These are phyloP conservation scores for Podosphaera xanthii DNA, from an alignment of 2,329 filamentous ascomycete species.

Conservation along the genomic window DNA sequence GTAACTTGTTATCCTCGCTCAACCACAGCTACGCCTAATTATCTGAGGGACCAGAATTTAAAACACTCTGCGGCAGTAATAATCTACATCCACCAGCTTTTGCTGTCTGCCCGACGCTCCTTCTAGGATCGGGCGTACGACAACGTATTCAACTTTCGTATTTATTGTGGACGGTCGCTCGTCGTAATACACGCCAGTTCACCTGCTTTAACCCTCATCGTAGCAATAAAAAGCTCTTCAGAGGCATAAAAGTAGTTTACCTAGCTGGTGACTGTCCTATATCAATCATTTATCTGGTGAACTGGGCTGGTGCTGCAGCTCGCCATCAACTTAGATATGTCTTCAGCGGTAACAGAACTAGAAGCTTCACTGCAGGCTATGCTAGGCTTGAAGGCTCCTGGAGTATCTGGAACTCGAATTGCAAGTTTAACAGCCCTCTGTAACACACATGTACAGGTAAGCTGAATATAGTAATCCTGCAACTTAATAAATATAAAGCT, in stretches of 20 bases:
- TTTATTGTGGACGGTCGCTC: constrained; percentile 6
- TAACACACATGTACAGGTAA: constrained; percentile 76
- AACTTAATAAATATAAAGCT: constrained; percentile 3
- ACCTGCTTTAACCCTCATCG: constrained; percentile 9
- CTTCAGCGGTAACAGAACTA: constrained; percentile 73
- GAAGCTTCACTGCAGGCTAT: constrained; percentile 80
- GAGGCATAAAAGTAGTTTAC: constrained; percentile 7
- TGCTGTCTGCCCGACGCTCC: constrained; percentile 3
- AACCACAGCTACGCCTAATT: constrained; percentile 1
- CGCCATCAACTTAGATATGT: constrained; percentile 26
- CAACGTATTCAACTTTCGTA: constrained; percentile 3
- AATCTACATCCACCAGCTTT: constrained; percentile 3
- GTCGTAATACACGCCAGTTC: constrained; percentile 7
- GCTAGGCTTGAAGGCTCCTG: constrained; percentile 74
- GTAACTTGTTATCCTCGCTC: neutral
- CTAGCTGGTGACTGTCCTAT: constrained; percentile 5
- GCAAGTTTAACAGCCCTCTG: constrained; percentile 68
- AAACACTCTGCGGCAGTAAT: constrained; percentile 3
- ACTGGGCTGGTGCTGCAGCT: constrained; percentile 4
- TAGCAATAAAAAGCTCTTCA: constrained; percentile 5
- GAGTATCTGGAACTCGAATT: constrained; percentile 85
- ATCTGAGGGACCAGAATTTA: constrained; percentile 2
- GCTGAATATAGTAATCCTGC: constrained; percentile 14
- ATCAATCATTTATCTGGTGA: constrained; percentile 3
- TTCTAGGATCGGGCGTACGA: constrained; percentile 3